Percentiles rank a stretch among this genome's conserved stretches.
Conservation (phyloP, 345 rosid genomes). For the Litchi chinensis region DNA sequence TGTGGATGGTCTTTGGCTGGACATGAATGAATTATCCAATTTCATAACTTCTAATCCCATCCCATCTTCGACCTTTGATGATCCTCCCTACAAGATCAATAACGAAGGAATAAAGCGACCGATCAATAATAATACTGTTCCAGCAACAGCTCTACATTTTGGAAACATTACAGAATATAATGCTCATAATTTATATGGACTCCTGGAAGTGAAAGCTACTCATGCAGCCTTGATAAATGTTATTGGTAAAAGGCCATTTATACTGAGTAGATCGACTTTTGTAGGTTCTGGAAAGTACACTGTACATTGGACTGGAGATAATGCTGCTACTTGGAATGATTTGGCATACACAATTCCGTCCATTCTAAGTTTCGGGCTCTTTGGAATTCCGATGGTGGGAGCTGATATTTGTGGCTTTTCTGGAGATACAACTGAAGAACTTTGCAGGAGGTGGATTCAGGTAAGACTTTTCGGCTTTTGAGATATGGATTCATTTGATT, state of each 20-base stretch:
- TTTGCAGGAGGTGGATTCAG: conserved; percentile 1
- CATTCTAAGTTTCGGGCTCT: background rate
- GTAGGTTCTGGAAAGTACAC: conserved; percentile 1
- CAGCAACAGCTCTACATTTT: conserved; percentile 38
- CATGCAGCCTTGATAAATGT: background rate
- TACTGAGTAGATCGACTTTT: conserved; percentile 3
- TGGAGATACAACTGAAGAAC: background rate
- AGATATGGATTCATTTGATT: background rate
- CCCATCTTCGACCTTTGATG: conserved; percentile 37
- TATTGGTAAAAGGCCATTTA: conserved; percentile 2
- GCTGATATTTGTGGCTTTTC: conserved; percentile 1
- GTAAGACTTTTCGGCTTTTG: background rate
- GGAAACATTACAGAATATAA: conserved; percentile 38
- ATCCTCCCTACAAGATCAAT: conserved; percentile 14
- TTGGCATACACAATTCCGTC: conserved; percentile 7
- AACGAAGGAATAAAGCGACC: conserved; percentile 24
- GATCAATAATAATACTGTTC: conserved; percentile 30
- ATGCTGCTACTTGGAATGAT: background rate
- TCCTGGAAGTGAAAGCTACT: conserved; percentile 42
- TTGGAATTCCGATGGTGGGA: conserved; percentile 4
- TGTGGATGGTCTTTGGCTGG: conserved; percentile 56
- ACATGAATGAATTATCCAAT: conserved; percentile 56
- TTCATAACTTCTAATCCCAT: conserved; percentile 38
- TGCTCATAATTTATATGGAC: conserved; percentile 47
- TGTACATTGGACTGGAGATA: conserved; percentile 3